These are phyloP conservation scores for Candida coquimbonensis DNA, from an alignment of 805 yeast genomes.

Conservation along the genomic window DNA sequence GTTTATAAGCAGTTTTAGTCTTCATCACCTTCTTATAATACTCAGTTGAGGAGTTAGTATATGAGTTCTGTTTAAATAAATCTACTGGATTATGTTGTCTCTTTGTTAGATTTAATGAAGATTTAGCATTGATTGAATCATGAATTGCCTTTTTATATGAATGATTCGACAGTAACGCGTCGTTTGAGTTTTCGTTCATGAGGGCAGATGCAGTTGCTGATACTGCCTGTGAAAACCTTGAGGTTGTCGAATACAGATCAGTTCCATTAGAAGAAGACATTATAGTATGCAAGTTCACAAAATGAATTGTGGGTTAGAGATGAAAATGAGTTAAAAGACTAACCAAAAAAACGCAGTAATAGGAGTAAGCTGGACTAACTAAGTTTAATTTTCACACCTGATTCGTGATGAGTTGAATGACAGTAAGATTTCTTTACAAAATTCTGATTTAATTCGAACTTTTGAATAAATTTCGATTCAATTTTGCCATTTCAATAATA, in stretches of 20 bases:
- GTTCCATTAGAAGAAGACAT: conserved; percentile 10
- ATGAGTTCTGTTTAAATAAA: conserved; percentile 19
- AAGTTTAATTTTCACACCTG: no score
- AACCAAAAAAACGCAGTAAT: no score
- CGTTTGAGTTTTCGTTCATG: conserved; percentile 24
- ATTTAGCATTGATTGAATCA: conserved; percentile 33
- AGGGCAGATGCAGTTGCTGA: conserved; percentile 52
- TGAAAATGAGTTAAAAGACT: no score
- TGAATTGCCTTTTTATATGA: conserved; percentile 40
- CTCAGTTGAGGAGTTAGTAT: conserved; percentile 27
- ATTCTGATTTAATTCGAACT: no score
- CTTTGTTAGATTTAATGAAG: conserved; percentile 25
- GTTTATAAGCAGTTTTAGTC: conserved; percentile 37
- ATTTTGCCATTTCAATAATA: no score
- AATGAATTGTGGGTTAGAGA: no score
- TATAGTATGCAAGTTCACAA: background rate
- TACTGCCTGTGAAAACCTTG: conserved; percentile 39
- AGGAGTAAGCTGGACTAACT: no score
- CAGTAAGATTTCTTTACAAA: no score
- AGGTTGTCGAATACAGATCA: conserved; percentile 25
- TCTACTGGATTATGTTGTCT: conserved; percentile 23
- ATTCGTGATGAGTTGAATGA: no score
- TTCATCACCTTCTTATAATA: conserved; percentile 33
- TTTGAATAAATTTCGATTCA: no score
- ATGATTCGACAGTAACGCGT: conserved; percentile 31